These are phyloP conservation scores for Fusarium camptoceras DNA, from an alignment of 2,329 filamentous ascomycete genomes.

Conservation along the genomic window DNA sequence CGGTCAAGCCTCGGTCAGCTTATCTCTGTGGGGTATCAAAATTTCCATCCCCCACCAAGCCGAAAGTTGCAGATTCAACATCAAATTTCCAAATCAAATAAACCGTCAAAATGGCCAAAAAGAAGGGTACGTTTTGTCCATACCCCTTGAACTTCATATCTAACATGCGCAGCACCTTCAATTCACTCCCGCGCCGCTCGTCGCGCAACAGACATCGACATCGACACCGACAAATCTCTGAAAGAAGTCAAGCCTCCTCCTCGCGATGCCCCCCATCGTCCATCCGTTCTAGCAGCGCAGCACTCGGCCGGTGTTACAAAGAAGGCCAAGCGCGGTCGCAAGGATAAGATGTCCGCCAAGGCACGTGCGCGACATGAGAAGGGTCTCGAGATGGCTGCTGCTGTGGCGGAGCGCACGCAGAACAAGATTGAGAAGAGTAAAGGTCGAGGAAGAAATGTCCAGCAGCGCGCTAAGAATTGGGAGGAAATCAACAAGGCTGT, in stretches of 20 bases:
- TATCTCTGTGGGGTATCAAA: conserved; percentile 47
- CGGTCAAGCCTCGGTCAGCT: conserved; percentile 43
- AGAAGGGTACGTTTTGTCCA: conserved; percentile 40
- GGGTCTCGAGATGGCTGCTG: conserved; percentile 69
- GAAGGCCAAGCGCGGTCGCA: conserved; percentile 69
- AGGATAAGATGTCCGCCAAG: conserved; percentile 65
- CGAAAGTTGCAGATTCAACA: conserved; percentile 32
- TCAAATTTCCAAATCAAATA: conserved; percentile 14
- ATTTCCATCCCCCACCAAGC: conserved; percentile 44
- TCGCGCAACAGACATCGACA: conserved; percentile 76
- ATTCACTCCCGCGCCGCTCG: conserved; percentile 80
- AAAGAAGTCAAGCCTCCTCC: conserved; percentile 67
- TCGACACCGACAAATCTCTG: conserved; percentile 78
- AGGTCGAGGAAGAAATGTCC: conserved; percentile 59
- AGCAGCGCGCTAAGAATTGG: conserved; percentile 66
- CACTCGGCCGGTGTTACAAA: conserved; percentile 75
- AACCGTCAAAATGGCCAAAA: conserved; percentile 49
- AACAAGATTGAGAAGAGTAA: conserved; percentile 68
- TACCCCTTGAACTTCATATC: neutral
- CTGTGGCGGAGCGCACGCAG: conserved; percentile 68
- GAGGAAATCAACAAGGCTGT: conserved; percentile 66
- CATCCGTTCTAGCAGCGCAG: conserved; percentile 77
- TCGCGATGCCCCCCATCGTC: conserved; percentile 58
- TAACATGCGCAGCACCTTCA: conserved; percentile 64
- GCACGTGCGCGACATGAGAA: conserved; percentile 68